Evolutionary conservation across 225 moss, liverwort and hornwort genomes (phyloP), one percentile per base, ranked within the genome.

Genomic region (Sphagnum contortum): DNA sequence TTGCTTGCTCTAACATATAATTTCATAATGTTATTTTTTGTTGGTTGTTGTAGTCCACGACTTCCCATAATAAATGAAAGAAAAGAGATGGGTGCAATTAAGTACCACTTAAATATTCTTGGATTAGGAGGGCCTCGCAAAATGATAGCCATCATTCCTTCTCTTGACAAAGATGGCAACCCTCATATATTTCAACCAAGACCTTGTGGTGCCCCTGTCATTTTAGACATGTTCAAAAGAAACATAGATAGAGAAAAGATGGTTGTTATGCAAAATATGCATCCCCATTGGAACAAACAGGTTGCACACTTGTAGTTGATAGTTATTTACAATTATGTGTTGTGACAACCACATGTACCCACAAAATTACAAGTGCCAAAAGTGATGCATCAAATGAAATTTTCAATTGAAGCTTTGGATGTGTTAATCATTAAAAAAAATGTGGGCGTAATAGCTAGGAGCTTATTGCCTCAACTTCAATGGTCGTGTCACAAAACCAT

Each of bases 381-480:
- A 29, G 1, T 0, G 29, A 29, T 29, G 29, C 29, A 29, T 29
- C 29, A 29, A 29, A 29, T 29, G 29, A 0, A 47, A 44, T 3
- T 4, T 49, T 12, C 50, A 8, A 12, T 64, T 8, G 11, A 50
- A 8, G 47, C 50, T 64, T 10, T 12, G 12, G 10, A 48, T 8
- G 11, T 8, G 47, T 48, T 3, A 3, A 64, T 49, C 2, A 52
- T 5, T 5, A 52, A 52, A 52, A 52, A 9, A 52, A 52, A 52
- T 6, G 52, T 52, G 6, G 52, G 52, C 2, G 52, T 52, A 9
- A 52, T 80, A 89, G 87, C 76, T 83, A 71, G 77, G 78, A 70
- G 88, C 80, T 62, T 91, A 82, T 66, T 87, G 87, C 70, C 90
- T 98, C 64, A 87, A 92, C 65, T 98, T 92, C 65, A 78, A 87